These are phyloP conservation scores for Exutisphaerella laricina DNA, from an alignment of 2,329 filamentous ascomycete species.

Conservation along the genomic window DNA sequence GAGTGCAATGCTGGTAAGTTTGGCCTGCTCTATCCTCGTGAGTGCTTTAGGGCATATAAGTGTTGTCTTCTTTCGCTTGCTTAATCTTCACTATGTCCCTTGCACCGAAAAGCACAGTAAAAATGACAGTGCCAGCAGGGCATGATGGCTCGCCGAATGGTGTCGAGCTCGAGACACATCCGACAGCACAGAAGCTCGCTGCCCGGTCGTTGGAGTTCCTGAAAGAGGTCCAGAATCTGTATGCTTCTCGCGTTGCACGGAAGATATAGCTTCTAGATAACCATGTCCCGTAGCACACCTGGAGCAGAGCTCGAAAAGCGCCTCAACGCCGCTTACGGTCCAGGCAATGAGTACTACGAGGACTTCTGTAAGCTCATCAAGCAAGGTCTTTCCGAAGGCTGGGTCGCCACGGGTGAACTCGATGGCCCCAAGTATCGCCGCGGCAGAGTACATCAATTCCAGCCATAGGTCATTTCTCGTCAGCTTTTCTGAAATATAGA, in stretches of 20 bases:
- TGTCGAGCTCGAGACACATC: conserved; percentile 21
- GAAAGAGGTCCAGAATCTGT: conserved; percentile 24
- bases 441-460: conserved; percentile 35
- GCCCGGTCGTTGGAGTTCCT: conserved; percentile 22
- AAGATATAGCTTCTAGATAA: no score
- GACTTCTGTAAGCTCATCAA: conserved; percentile 33
- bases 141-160: conserved; percentile 23
- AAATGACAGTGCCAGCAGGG: conserved; percentile 11
- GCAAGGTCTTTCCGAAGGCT: conserved; percentile 35
- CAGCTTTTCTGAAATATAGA: no score
- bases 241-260: no score
- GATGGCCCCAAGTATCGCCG: conserved; percentile 44
- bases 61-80: no score
- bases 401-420: conserved; percentile 34
- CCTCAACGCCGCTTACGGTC: conserved; percentile 34
- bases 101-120: neutral
- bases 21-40: no score
- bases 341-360: conserved; percentile 35
- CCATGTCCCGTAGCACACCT: conserved; percentile 28
- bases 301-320: conserved; percentile 33
- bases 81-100: neutral
- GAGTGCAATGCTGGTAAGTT: conserved; percentile 4
- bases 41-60: no score
- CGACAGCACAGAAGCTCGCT: conserved; percentile 22
- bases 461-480: no score